Percentiles rank a stretch among this genome's conserved stretches.
Conservation (phyloP, 2,329 filamentous ascomycete species). For the Sporothrix protearum region DNA sequence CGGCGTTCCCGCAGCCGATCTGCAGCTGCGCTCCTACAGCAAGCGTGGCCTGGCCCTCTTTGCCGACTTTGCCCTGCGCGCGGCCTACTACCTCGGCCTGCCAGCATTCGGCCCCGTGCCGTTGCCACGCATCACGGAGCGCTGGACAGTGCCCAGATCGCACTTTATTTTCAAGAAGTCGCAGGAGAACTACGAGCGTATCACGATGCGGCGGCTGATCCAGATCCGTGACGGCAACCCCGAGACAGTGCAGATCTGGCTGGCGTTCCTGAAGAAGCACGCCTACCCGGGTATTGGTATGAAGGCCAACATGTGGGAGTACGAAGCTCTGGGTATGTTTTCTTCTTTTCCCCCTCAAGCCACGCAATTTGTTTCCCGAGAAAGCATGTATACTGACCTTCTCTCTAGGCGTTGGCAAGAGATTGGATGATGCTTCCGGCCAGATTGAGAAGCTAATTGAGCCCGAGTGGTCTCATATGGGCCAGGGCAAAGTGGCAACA, state of each 20-base stretch:
- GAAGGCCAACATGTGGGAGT: conserved; percentile 97
- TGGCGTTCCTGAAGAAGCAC: conserved; percentile 87
- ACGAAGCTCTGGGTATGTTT: conserved; percentile 63
- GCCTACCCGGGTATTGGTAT: conserved; percentile 95
- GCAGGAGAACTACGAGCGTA: conserved; percentile 95
- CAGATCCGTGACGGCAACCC: conserved; percentile 90
- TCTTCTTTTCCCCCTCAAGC: neutral
- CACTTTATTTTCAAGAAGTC: conserved; percentile 96
- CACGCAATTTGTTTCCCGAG: neutral
- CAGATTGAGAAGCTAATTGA: conserved; percentile 44
- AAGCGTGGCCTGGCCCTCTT: conserved; percentile 91
- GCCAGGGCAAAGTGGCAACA: conserved; percentile 49
- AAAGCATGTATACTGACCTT: neutral
- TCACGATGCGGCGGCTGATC: conserved; percentile 79
- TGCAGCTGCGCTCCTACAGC: conserved; percentile 89
- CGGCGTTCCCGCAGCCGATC: conserved; percentile 80
- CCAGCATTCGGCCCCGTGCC: conserved; percentile 82
- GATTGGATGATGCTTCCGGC: conserved; percentile 49
- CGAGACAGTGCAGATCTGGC: conserved; percentile 84
- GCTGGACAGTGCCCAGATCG: conserved; percentile 87
- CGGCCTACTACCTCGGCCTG: conserved; percentile 88
- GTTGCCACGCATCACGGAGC: conserved; percentile 78
- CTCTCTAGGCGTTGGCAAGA: conserved; percentile 46
- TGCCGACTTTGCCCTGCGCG: conserved; percentile 87
- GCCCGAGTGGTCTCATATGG: conserved; percentile 54